Evolutionary conservation across 495 filamentous ascomycete species (phyloP).

Genomic region (Daldinia concentrica): DNA sequence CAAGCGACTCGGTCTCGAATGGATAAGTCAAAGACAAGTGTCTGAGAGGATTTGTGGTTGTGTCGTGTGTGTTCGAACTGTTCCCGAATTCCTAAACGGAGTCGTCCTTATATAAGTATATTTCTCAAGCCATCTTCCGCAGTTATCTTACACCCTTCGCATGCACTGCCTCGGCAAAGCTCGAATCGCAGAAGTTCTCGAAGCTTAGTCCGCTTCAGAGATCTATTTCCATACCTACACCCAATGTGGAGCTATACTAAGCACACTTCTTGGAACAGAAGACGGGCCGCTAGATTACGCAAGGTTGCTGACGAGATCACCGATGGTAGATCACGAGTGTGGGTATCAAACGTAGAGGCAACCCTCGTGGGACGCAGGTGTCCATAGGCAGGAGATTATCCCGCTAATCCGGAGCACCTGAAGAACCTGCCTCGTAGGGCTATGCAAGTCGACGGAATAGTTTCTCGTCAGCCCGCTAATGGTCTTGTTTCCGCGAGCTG

Average conservation of each 20-base stretch:
- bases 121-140: background rate
- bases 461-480: slow-evolving; percentile 5
- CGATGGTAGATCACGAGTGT: slow-evolving; percentile 15
- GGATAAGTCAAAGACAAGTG: background rate
- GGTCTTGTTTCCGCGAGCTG: slow-evolving; percentile 2
- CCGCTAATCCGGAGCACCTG: slow-evolving; percentile 1
- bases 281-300: slow-evolving; percentile 11
- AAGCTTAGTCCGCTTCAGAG: background rate
- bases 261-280: slow-evolving; percentile 1
- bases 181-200: background rate
- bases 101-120: background rate
- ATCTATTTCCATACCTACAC: slow-evolving; percentile 12
- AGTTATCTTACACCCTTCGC: background rate
- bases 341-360: background rate
- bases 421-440: slow-evolving; percentile 33
- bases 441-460: background rate
- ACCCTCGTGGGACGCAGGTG: background rate
- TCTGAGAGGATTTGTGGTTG: background rate
- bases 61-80: background rate
- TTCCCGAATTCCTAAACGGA: background rate
- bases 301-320: slow-evolving; percentile 27
- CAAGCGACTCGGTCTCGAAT: background rate
- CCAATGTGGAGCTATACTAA: background rate
- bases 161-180: background rate
- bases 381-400: background rate